Evolutionary conservation across 805 yeast species (phyloP).

Genomic region (Priceomyces medius): DNA sequence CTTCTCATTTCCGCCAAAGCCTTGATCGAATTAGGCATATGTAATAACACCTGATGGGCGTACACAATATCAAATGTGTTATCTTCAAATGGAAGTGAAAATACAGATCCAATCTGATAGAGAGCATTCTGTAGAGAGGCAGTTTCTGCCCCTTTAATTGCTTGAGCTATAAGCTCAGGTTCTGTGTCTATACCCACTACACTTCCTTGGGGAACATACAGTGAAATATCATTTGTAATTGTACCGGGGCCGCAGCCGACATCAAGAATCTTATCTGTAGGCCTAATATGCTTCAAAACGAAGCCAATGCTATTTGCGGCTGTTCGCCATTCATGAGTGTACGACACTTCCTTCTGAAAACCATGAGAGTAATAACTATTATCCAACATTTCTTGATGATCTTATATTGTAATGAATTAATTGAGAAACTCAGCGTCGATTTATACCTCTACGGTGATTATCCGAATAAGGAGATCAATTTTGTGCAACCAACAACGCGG

Average conservation of each 20-base stretch:
- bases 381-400: too few species aligned
- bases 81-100: conserved; percentile 30
- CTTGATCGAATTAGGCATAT: conserved; percentile 27
- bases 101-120: conserved; percentile 29
- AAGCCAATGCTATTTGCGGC: conserved; percentile 25
- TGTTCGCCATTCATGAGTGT: conserved; percentile 33
- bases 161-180: conserved; percentile 25
- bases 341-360: conserved; percentile 16
- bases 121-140: conserved; percentile 15
- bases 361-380: too few species aligned
- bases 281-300: conserved; percentile 24
- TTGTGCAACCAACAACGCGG: too few species aligned
- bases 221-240: conserved; percentile 32
- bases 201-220: conserved; percentile 23
- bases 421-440: too few species aligned
- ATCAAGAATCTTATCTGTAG: conserved; percentile 32
- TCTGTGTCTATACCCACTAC: conserved; percentile 33
- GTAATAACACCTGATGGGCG: conserved; percentile 38
- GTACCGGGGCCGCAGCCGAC: conserved; percentile 46
- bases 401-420: too few species aligned
- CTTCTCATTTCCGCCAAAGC: conserved; percentile 36
- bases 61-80: conserved; percentile 36
- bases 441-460: too few species aligned
- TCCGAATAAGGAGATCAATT: too few species aligned
- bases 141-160: conserved; percentile 11